phyloP scores from a whole-genome alignment of 345 rosid species.

The Eucalyptus pauciflora region DNA sequence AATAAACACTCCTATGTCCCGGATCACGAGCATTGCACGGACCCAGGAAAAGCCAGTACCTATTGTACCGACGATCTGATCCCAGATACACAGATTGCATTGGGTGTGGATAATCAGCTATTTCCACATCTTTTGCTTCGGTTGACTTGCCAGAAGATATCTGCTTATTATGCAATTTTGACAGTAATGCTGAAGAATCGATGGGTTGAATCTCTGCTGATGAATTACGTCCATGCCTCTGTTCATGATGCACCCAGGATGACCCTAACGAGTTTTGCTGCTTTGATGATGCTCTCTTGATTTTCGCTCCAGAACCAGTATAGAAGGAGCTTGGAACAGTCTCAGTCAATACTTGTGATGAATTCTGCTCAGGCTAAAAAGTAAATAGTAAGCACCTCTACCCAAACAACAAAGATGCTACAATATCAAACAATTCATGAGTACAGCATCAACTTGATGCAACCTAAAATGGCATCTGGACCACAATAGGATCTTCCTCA shows the following conservation, averaged over 20 bases:
- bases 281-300: slow-evolving; percentile 58
- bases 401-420: neutral
- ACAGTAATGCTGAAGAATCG: slow-evolving; percentile 50
- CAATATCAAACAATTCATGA: neutral
- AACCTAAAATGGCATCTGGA: neutral
- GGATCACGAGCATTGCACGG: slow-evolving; percentile 79
- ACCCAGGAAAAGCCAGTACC: slow-evolving; percentile 98
- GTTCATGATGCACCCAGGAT: slow-evolving; percentile 62
- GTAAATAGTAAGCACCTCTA: neutral
- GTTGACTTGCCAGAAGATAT: slow-evolving; percentile 8
- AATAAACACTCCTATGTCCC: slow-evolving; percentile 89
- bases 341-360: slow-evolving; percentile 26
- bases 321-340: slow-evolving; percentile 26
- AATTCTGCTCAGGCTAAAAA: slow-evolving; percentile 26
- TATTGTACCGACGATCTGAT: slow-evolving; percentile 91
- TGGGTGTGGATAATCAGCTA: slow-evolving; percentile 31
- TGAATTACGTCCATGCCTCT: slow-evolving; percentile 10
- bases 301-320: slow-evolving; percentile 82
- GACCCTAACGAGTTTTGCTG: slow-evolving; percentile 27
- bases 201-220: slow-evolving; percentile 45
- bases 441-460: neutral
- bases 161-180: slow-evolving; percentile 10
- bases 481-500: neutral
- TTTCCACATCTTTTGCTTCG: slow-evolving; percentile 21
- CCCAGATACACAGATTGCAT: slow-evolving; percentile 92